phyloP scores from a whole-genome alignment of 345 rosid genomes.

The Jatropha curcas region DNA sequence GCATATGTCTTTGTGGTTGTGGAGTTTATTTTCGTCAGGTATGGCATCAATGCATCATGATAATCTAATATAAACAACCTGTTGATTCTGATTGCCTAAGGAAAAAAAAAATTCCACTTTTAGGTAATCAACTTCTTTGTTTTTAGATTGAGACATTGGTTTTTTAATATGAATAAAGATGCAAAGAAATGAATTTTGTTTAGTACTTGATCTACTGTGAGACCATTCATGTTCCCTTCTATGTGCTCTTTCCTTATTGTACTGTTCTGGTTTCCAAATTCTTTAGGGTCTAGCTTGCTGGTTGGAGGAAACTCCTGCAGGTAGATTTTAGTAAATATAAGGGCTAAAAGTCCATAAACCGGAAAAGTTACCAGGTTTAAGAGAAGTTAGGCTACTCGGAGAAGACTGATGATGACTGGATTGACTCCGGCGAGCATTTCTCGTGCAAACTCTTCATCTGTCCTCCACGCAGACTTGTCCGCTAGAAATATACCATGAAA shows the following conservation, averaged over 20 bases:
- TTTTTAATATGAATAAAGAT: neutral
- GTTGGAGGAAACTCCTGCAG: conserved; percentile 75
- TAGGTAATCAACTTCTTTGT: too few relatives aligned
- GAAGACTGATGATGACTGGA: conserved; percentile 55
- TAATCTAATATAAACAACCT: conserved; percentile 73
- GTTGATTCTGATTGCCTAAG: conserved; percentile 56
- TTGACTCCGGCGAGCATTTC: conserved; percentile 77
- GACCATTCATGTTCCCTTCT: conserved; percentile 61
- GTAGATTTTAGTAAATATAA: neutral
- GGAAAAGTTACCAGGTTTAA: neutral
- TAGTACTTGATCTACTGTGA: conserved; percentile 53
- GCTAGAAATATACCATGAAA: conserved; percentile 30
- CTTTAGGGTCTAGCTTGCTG: conserved; percentile 58
- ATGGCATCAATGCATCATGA: conserved; percentile 81
- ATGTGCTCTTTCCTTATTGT: conserved; percentile 52
- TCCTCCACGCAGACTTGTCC: conserved; percentile 66
- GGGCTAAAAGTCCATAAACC: conserved; percentile 1
- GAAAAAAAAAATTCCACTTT: neutral
- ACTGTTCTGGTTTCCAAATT: conserved; percentile 69
- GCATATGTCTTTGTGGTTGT: conserved; percentile 82
- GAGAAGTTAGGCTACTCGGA: conserved; percentile 32
- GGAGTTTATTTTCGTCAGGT: conserved; percentile 62
- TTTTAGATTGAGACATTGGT: neutral
- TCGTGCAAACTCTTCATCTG: conserved; percentile 68
- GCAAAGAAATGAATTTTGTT: neutral